Percentiles rank a stretch among this genome's conserved stretches.
Evolutionary conservation across 1,139 yeast genomes (phyloP).

Genomic region (Arxiozyma heterogenica): DNA sequence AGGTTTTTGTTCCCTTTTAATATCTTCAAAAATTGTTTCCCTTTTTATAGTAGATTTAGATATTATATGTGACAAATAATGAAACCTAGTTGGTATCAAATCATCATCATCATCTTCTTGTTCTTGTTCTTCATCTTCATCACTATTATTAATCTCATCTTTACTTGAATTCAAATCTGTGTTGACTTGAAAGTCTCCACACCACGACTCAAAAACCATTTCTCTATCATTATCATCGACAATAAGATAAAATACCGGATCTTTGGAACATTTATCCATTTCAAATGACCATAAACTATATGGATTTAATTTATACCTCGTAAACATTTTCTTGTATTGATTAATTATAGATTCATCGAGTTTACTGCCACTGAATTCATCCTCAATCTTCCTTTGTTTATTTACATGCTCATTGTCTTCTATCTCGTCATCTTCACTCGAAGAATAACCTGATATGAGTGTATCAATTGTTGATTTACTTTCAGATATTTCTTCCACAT

Average conservation of each 20-base stretch:
- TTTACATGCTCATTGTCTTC: conserved; percentile 2
- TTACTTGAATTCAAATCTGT: background rate
- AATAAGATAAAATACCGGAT: conserved; percentile 17
- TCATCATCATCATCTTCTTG: conserved; percentile 13
- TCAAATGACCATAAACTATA: conserved; percentile 25
- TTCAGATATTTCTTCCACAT: background rate
- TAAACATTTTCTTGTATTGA: conserved; percentile 15
- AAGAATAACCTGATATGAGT: conserved; percentile 7
- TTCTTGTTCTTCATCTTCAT: conserved; percentile 6
- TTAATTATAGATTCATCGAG: background rate
- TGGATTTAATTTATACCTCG: conserved; percentile 17
- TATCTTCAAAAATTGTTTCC: conserved; percentile 22
- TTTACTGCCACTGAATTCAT: background rate
- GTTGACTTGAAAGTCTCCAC: conserved; percentile 6
- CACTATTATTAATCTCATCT: background rate
- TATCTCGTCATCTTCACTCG: conserved; percentile 4
- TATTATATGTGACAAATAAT: conserved; percentile 27
- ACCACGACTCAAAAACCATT: conserved; percentile 26
- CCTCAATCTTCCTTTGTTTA: background rate
- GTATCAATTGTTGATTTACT: background rate
- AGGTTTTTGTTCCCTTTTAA: conserved; percentile 17
- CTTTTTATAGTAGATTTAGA: conserved; percentile 17
- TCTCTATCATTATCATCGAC: conserved; percentile 17
- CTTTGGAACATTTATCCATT: conserved; percentile 16
- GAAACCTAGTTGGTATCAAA: conserved; percentile 25